These are phyloP conservation scores for Herpetomonas muscarum DNA, from an alignment of 208 protist genomes.

Conservation along the genomic window DNA sequence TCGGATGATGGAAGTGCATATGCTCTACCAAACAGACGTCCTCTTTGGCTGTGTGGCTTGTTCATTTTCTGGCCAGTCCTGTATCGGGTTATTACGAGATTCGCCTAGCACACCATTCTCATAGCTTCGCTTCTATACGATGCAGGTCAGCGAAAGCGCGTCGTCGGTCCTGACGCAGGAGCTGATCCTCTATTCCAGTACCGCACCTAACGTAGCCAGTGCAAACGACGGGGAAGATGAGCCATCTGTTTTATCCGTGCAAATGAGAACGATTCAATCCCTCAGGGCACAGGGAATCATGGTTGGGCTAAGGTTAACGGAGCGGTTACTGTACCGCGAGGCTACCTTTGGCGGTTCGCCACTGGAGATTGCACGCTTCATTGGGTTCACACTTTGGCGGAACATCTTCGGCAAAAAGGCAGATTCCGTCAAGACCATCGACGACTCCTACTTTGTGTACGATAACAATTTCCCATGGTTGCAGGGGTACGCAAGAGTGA, in stretches of 20 bases:
- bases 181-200: conserved; percentile 32
- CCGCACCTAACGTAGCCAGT: background rate
- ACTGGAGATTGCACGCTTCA: conserved; percentile 60
- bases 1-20: too few species aligned
- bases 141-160: conserved; percentile 24
- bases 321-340: conserved; percentile 74
- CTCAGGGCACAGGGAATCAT: conserved; percentile 59
- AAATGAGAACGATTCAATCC: conserved; percentile 15
- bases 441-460: conserved; percentile 54
- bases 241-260: conserved; percentile 9
- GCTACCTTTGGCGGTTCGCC: conserved; percentile 47
- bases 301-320: conserved; percentile 58
- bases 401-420: conserved; percentile 69
- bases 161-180: conserved; percentile 38
- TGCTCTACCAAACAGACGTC: too few species aligned
- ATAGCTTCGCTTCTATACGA: conserved; percentile 8
- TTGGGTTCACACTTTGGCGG: conserved; percentile 66
- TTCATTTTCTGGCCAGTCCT: conserved; percentile 4
- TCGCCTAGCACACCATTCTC: conserved; percentile 5
- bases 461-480: conserved; percentile 66
- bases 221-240: conserved; percentile 16
- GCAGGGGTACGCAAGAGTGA: conserved; percentile 45
- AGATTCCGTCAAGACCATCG: conserved; percentile 62
- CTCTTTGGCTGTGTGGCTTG: too few species aligned
- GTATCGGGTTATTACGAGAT: background rate